Percentiles rank a stretch among this genome's conserved stretches.
Conservation (phyloP, 2,329 filamentous ascomycete species). For the Colletotrichum tofieldiae region DNA sequence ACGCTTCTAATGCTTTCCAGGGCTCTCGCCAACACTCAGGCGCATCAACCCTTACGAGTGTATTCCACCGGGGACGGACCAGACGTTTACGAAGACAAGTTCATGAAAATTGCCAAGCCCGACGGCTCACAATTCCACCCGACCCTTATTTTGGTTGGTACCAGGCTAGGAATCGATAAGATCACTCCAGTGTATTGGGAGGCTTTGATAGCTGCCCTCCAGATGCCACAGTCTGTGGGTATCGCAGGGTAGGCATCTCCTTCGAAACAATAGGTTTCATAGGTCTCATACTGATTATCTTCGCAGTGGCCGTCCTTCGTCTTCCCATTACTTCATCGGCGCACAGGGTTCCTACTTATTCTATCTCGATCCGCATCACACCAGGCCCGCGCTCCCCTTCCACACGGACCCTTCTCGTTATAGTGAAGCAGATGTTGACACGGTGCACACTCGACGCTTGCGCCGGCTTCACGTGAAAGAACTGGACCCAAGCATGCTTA, state of each 20-base stretch:
- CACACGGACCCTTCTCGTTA: conserved; percentile 71
- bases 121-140: conserved; percentile 80
- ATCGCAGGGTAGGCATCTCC: conserved; percentile 83
- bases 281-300: conserved; percentile 21
- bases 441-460: conserved; percentile 89
- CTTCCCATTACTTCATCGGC: conserved; percentile 78
- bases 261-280: conserved; percentile 4
- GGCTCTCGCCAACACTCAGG: conserved; percentile 79
- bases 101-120: conserved; percentile 82
- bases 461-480: conserved; percentile 88
- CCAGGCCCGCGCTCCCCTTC: conserved; percentile 81
- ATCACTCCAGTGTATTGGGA: conserved; percentile 97
- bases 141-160: conserved; percentile 90
- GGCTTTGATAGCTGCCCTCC: conserved; percentile 86
- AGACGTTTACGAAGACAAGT: conserved; percentile 93
- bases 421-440: conserved; percentile 80
- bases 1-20: conserved; percentile 59
- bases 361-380: conserved; percentile 95
- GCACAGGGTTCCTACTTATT: conserved; percentile 83
- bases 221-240: conserved; percentile 93
- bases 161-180: conserved; percentile 92
- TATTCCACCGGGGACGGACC: conserved; percentile 92
- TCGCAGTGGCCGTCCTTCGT: conserved; percentile 87
- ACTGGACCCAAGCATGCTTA: conserved; percentile 98
- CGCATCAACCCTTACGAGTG: conserved; percentile 76